Evolutionary conservation across 257 asterid species (phyloP), one percentile per base, ranked within the genome.

Genomic region (Nicotiana undulata): DNA sequence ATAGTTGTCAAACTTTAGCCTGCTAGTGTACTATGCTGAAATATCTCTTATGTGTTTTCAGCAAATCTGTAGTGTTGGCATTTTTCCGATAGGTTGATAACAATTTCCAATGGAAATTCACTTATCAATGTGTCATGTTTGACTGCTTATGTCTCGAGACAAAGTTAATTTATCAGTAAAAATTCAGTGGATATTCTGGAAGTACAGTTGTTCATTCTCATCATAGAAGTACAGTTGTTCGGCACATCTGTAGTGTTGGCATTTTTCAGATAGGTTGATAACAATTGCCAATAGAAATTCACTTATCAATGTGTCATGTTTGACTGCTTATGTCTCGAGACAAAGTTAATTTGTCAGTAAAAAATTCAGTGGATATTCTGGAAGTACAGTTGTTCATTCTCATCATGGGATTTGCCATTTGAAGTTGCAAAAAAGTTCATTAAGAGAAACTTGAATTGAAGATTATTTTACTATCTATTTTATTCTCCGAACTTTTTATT

Each of bases 401-500:
- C 18, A 18, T 40, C 58, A 70, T 70, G 77, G 56, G 59, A 70
- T 70, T 70, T 70, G 0, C 37, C 77, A 5, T 70, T 22, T 74
- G 60, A 74, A 22, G 44, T 74, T 49, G 40, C 78, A 74, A 15
- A 72, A 46, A 28, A 3, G 9, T 49, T 74, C 51, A 32, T 70
- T 3, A 74, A 49, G 20, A 74, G 78, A 24, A 74, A 74, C 44
- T 24, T 74, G 24, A 49, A 74, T 40, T 74, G 78, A 74, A 74
- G 78, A 46, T 77, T 46, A 26, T 63, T 40, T 29, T 32, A 34
- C 76, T 34, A 34, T 20, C 34, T 34, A 18, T 63, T 26, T 65
- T 44, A 9, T 63, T 77, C 82, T 82, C 17, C 63, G 18, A 37
- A 77, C 17, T 29, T 64, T 76, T 77, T 74, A 61, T 82, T 61